Percentiles rank a stretch among this genome's conserved stretches.
Conservation (phyloP, 345 rosid species). For the Linum trigynum region DNA sequence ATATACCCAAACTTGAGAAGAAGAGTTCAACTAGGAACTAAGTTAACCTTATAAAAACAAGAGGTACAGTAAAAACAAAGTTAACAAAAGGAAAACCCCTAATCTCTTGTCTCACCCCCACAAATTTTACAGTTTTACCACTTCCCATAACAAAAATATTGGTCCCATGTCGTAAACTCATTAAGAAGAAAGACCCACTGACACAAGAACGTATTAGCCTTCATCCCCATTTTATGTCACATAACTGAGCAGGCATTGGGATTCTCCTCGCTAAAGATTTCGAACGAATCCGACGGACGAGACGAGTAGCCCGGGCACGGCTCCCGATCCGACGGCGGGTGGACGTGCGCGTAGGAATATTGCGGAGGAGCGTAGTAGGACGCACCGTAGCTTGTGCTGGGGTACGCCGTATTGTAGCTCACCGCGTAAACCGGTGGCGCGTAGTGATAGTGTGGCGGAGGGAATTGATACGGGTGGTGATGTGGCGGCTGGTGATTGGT, state of each 20-base stretch:
- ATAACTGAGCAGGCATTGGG: slow-evolving; percentile 76
- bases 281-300: slow-evolving; percentile 48
- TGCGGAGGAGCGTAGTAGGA: slow-evolving; percentile 18
- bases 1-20: no score
- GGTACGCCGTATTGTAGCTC: slow-evolving; percentile 8
- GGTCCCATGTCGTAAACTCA: no score
- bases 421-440: slow-evolving; percentile 15
- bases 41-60: no score
- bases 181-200: no score
- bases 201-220: no score
- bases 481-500: slow-evolving; percentile 36
- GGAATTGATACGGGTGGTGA: slow-evolving; percentile 26
- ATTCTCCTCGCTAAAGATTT: slow-evolving; percentile 78
- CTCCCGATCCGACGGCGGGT: slow-evolving; percentile 28
- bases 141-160: not conserved
- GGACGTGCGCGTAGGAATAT: slow-evolving; percentile 32
- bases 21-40: no score
- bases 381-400: slow-evolving; percentile 12
- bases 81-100: not conserved
- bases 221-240: slow-evolving; percentile 23
- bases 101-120: not conserved
- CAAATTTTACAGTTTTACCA: not conserved
- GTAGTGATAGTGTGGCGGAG: slow-evolving; percentile 24
- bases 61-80: no score
- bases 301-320: slow-evolving; percentile 19